Evolutionary conservation across 768 basidiomycete species (phyloP).

Genomic region (Collybia sordida): DNA sequence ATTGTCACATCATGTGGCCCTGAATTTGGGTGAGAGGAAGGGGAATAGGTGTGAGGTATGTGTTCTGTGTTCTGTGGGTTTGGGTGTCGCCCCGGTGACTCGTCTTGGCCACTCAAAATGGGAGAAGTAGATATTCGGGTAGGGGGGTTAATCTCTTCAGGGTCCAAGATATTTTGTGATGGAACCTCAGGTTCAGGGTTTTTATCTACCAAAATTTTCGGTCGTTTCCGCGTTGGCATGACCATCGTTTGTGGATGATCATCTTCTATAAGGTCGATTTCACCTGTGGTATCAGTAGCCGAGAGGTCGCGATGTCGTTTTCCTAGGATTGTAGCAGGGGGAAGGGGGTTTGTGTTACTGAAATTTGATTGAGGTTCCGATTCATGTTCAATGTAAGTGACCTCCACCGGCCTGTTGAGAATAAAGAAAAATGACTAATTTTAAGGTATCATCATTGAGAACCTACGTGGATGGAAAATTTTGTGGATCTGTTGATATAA

Average conservation of each 20-base stretch:
- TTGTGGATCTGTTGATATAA: too few relatives aligned
- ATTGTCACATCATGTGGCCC: conserved; percentile 16
- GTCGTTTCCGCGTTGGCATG: conserved; percentile 54
- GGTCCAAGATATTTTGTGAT: too few relatives aligned
- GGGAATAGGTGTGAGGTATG: conserved; percentile 51
- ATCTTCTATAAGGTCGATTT: conserved; percentile 30
- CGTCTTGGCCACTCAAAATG: conserved; percentile 46
- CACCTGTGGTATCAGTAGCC: conserved; percentile 41
- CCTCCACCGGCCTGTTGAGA: not conserved
- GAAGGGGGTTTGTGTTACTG: conserved; percentile 10
- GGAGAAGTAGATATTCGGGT: conserved; percentile 41
- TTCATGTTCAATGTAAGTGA: too few relatives aligned
- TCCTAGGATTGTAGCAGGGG: conserved; percentile 52
- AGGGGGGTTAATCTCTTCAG: conserved; percentile 4
- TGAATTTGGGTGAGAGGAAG: conserved; percentile 38
- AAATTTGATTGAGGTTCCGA: not conserved
- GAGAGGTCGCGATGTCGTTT: conserved; percentile 61
- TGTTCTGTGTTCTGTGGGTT: conserved; percentile 51
- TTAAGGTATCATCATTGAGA: not conserved
- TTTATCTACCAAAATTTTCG: conserved; percentile 29
- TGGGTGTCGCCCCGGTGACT: conserved; percentile 24
- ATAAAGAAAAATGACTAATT: not conserved
- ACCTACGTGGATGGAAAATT: too few relatives aligned
- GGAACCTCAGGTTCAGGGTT: conserved; percentile 1
- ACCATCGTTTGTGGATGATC: conserved; percentile 36